These are phyloP conservation scores for Penicillium italicum DNA, from an alignment of 2,329 filamentous ascomycete genomes.

Conservation along the genomic window DNA sequence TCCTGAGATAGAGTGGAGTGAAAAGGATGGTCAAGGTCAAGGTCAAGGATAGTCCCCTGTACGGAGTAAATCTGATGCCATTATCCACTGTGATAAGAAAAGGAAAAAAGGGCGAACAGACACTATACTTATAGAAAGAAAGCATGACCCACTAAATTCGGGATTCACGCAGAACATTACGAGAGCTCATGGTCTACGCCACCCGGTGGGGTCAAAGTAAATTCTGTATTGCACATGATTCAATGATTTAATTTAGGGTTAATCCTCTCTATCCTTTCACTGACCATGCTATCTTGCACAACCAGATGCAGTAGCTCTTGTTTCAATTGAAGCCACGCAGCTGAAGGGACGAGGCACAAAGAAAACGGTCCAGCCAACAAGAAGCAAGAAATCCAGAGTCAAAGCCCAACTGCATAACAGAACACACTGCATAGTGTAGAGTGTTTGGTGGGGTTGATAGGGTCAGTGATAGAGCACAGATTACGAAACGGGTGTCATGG, in stretches of 20 bases:
- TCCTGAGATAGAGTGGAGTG: neutral
- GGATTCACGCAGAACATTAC: slow-evolving; percentile 10
- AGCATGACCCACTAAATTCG: slow-evolving; percentile 8
- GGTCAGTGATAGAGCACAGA: slow-evolving; percentile 47
- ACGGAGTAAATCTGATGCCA: no score
- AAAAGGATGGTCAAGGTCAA: neutral
- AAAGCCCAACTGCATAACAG: neutral
- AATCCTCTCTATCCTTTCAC: neutral
- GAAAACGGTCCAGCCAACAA: slow-evolving; percentile 52
- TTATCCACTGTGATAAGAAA: neutral
- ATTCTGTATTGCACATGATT: slow-evolving; percentile 2
- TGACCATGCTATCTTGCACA: neutral
- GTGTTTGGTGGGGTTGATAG: slow-evolving; percentile 54
- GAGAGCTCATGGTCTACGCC: slow-evolving; percentile 8
- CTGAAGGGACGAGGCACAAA: slow-evolving; percentile 78
- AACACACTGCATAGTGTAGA: neutral
- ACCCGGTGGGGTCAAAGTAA: slow-evolving; percentile 9
- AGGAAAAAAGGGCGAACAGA: neutral
- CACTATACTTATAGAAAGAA: slow-evolving; percentile 18
- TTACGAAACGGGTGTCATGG: slow-evolving; percentile 16
- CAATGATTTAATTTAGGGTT: neutral
- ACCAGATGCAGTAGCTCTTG: neutral
- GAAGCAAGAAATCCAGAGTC: neutral
- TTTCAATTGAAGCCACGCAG: slow-evolving; percentile 70
- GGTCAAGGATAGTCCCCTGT: no score